Percentiles rank a stretch among this genome's conserved stretches.
These are phyloP conservation scores for Manihot esculenta DNA, from an alignment of 441 rosid species.

Conservation along the genomic window DNA sequence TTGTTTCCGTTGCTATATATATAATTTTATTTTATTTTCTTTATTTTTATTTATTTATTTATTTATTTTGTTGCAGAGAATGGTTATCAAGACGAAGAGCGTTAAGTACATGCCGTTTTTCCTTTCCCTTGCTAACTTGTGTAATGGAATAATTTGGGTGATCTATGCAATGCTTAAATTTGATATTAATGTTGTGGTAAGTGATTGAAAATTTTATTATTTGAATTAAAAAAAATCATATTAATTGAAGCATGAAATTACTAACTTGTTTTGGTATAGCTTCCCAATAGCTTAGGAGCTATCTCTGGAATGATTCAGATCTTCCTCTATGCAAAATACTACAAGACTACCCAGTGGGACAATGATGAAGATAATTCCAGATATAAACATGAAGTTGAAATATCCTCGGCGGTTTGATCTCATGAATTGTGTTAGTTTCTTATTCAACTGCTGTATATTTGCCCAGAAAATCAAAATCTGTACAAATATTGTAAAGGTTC, in stretches of 20 bases:
- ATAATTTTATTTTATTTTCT: no score
- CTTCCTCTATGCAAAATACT: constrained; percentile 43
- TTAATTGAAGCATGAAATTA: no score
- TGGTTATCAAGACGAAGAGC: constrained; percentile 51
- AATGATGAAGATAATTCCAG: constrained; percentile 17
- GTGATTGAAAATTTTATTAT: neutral
- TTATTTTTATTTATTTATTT: neutral
- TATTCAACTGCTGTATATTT: neutral
- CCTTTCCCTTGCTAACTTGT: constrained; percentile 42
- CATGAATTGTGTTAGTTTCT: neutral
- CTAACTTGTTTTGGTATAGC: constrained; percentile 1
- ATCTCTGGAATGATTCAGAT: constrained; percentile 57
- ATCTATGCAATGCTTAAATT: constrained; percentile 43
- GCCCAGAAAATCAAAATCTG: no score
- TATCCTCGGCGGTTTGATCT: constrained; percentile 18
- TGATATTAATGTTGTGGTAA: constrained; percentile 47
- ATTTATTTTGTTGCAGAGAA: constrained; percentile 23
- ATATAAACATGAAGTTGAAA: constrained; percentile 36
- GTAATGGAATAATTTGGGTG: constrained; percentile 44
- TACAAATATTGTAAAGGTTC: no score
- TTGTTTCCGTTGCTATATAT: neutral
- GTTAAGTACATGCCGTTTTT: constrained; percentile 59
- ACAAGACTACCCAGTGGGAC: constrained; percentile 51
- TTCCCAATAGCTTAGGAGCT: constrained; percentile 42
- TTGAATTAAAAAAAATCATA: no score